Evolutionary conservation across 164 flowering plant genomes (phyloP), one percentile per base, ranked within the genome.

Genomic region (Piper betle): DNA sequence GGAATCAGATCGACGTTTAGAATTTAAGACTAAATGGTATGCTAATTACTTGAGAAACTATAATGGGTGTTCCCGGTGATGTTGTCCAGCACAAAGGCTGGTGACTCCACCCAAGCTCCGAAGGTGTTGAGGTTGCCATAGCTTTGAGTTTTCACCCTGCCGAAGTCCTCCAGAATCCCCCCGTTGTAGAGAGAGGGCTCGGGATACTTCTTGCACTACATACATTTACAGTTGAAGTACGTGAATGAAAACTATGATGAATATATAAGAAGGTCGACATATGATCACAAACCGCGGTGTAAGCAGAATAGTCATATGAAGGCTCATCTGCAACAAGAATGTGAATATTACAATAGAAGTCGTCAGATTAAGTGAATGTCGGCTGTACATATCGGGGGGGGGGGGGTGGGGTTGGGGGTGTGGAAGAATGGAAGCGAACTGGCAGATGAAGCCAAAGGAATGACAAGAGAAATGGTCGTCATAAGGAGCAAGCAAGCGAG

Each of bases 1-100:
- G n/a, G n/a, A n/a, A n/a, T n/a, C n/a, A n/a, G n/a, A n/a, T n/a
- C n/a, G n/a, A n/a, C n/a, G n/a, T n/a, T n/a, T n/a, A n/a, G n/a
- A n/a, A n/a, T n/a, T n/a, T n/a, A n/a, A n/a, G n/a, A n/a, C n/a
- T n/a, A n/a, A n/a, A n/a, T n/a, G n/a, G n/a, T n/a, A n/a, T 67
- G n/a, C n/a, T n/a, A n/a, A n/a, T n/a, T 37, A 91, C 98, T 68
- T 67, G 98, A 92, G 73, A 92, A 87, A 54, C 80, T 80, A 70
- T 87, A 91, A 33, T 65, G 76, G 69, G 78, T 70, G 62, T 68
- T 72, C n/a, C 63, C 71, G 33, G 77, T 78, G 71, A 88, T 87
- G 69, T 88, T 85, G 39, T 62, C 72, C 72, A 92, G 55, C 7
- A 73, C n/a, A 62, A 80, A 77, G 41, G 82, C 74, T 0, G 85